phyloP scores from a whole-genome alignment of 352 stramenopile genomes.

The Pythium utonaiense region DNA sequence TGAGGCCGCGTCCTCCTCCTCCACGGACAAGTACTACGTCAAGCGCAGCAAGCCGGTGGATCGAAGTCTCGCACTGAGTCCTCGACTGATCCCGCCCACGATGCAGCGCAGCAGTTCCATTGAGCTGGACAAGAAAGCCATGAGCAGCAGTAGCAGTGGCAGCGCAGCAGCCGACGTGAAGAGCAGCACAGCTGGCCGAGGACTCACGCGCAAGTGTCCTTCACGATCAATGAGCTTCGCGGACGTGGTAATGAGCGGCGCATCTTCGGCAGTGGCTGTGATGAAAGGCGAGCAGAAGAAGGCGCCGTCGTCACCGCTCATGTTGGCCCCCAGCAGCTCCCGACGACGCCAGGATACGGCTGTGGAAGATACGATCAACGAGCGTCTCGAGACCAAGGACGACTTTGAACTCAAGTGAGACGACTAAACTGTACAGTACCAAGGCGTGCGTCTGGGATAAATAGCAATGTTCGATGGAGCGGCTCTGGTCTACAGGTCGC shows the following conservation, averaged over 20 bases:
- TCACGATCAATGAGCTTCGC: constrained; percentile 84
- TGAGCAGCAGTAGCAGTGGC: neutral
- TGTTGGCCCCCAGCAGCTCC: constrained; percentile 36
- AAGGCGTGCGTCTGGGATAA: constrained; percentile 32
- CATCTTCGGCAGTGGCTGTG: constrained; percentile 14
- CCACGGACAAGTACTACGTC: constrained; percentile 38
- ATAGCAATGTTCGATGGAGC: constrained; percentile 34
- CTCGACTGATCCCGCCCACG: constrained; percentile 34
- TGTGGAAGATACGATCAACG: constrained; percentile 58
- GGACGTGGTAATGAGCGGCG: constrained; percentile 70
- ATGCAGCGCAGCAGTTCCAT: constrained; percentile 24
- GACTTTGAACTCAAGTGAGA: constrained; percentile 60
- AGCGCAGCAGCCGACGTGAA: neutral
- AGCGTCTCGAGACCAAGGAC: constrained; percentile 69
- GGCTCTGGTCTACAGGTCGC: neutral
- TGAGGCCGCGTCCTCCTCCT: constrained; percentile 34
- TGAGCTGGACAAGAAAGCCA: constrained; percentile 22
- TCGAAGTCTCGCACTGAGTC: constrained; percentile 31
- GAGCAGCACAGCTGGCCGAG: constrained; percentile 6
- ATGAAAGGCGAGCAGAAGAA: constrained; percentile 25
- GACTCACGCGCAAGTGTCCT: constrained; percentile 48
- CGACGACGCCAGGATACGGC: constrained; percentile 51
- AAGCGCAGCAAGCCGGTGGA: constrained; percentile 33
- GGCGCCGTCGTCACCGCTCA: constrained; percentile 41
- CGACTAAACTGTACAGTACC: neutral